These are phyloP conservation scores for Gamsiella multidivaricata DNA, from an alignment of 192 early-diverging fungal species.

Conservation along the genomic window DNA sequence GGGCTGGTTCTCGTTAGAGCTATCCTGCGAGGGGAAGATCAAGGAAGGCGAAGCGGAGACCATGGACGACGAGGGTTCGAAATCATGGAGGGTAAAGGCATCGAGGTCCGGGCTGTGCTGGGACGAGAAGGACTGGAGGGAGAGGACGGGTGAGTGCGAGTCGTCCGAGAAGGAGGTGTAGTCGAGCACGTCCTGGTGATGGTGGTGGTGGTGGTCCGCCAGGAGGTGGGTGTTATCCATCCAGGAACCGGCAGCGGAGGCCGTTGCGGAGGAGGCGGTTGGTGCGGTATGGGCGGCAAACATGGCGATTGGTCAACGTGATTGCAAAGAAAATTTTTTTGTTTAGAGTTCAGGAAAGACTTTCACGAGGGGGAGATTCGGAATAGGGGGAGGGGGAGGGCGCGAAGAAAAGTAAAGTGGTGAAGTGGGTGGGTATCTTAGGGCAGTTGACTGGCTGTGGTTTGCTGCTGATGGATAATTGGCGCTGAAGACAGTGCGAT, in stretches of 20 bases:
- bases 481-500: not conserved
- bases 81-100: conserved; percentile 33
- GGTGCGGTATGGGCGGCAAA: conserved; percentile 20
- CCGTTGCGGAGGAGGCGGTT: not conserved
- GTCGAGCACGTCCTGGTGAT: conserved; percentile 43
- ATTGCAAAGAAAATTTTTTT: not conserved
- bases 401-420: not conserved
- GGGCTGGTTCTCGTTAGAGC: not conserved
- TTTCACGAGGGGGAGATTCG: not conserved
- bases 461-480: not conserved
- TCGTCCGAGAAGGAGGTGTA: conserved; percentile 49
- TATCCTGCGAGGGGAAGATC: not conserved
- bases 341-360: conserved; percentile 11
- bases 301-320: not conserved
- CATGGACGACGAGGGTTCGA: conserved; percentile 5
- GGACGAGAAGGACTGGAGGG: conserved; percentile 39
- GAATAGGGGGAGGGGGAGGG: not conserved
- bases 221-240: conserved; percentile 13
- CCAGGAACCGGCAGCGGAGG: conserved; percentile 13
- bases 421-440: too few species aligned
- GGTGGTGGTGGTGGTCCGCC: too few species aligned
- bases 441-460: too few species aligned
- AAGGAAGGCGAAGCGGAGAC: not conserved
- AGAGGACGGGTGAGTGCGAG: conserved; percentile 45
- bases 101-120: conserved; percentile 47